phyloP scores from a whole-genome alignment of 495 filamentous ascomycete species.

The Penicillium taxi region DNA sequence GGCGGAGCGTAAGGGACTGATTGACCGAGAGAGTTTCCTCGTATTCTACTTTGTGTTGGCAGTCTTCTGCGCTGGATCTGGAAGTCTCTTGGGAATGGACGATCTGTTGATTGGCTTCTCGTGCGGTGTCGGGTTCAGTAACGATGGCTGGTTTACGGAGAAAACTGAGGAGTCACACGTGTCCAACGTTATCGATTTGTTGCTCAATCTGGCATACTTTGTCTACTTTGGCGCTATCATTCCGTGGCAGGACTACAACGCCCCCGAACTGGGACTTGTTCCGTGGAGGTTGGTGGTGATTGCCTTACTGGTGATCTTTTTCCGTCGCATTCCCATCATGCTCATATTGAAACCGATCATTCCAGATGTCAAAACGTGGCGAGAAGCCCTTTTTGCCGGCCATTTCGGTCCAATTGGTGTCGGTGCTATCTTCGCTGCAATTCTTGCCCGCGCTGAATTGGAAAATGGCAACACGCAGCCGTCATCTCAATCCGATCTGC shows the following conservation, averaged over 20 bases:
- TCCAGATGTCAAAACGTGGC: slow-evolving; percentile 97
- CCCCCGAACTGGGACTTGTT: slow-evolving; percentile 56
- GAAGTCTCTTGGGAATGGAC: slow-evolving; percentile 85
- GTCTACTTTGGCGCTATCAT: slow-evolving; percentile 97
- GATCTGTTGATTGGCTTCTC: slow-evolving; percentile 96
- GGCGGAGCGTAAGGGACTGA: slow-evolving; percentile 76
- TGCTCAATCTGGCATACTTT: slow-evolving; percentile 96
- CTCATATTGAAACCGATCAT: slow-evolving; percentile 84
- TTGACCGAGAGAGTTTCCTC: slow-evolving; percentile 94
- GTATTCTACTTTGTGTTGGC: slow-evolving; percentile 98
- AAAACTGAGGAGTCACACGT: slow-evolving; percentile 99
- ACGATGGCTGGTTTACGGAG: slow-evolving; percentile 97
- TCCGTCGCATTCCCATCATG: slow-evolving; percentile 97
- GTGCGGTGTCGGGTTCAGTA: slow-evolving; percentile 93
- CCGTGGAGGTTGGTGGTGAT: slow-evolving; percentile 89
- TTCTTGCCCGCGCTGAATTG: slow-evolving; percentile 82
- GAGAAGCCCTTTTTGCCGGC: slow-evolving; percentile 93
- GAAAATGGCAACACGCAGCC: slow-evolving; percentile 68
- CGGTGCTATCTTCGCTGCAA: slow-evolving; percentile 91
- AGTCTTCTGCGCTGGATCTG: slow-evolving; percentile 92
- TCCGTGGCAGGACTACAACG: slow-evolving; percentile 84
- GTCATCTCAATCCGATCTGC: slow-evolving; percentile 53
- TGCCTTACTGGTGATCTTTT: slow-evolving; percentile 84
- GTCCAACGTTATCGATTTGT: slow-evolving; percentile 96
- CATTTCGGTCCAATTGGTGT: slow-evolving; percentile 99